A percentile compares a stretch with the other conserved stretches of the same genome.
phyloP scores from a whole-genome alignment of 2,329 filamentous ascomycete genomes.

The Hymenoscyphus infarciens region DNA sequence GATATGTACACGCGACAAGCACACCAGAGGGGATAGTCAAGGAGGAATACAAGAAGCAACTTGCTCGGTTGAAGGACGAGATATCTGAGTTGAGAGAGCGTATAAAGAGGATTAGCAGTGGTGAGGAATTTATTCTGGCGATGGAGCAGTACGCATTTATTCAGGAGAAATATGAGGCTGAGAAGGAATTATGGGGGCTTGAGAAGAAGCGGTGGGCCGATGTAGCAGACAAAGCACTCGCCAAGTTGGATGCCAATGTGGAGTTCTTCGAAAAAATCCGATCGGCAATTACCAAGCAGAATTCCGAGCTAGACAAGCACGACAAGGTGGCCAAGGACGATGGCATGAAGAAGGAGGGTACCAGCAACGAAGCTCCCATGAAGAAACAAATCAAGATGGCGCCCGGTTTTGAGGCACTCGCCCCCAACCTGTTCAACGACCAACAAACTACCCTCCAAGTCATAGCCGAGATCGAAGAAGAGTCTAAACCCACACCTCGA shows the following conservation, averaged over 20 bases:
- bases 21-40: not conserved
- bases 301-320: too few relatives aligned
- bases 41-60: not conserved
- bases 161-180: not conserved
- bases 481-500: not conserved
- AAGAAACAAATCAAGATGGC: too few relatives aligned
- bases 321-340: too few relatives aligned
- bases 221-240: too few relatives aligned
- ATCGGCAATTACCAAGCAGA: too few relatives aligned
- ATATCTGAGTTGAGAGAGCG: not conserved
- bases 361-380: too few relatives aligned
- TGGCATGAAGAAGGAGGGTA: too few relatives aligned
- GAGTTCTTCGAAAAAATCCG: too few relatives aligned
- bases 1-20: not conserved
- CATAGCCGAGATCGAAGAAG: not conserved
- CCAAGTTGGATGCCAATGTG: too few relatives aligned
- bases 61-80: not conserved
- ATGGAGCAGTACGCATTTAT: not conserved
- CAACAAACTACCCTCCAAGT: not conserved
- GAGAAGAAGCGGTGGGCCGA: too few relatives aligned
- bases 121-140: not conserved
- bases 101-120: not conserved
- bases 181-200: too few relatives aligned
- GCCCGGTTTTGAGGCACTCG: not conserved
- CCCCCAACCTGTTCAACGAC: not conserved